phyloP scores from a whole-genome alignment of 2,329 filamentous ascomycete genomes.

The Xylaria sp. region DNA sequence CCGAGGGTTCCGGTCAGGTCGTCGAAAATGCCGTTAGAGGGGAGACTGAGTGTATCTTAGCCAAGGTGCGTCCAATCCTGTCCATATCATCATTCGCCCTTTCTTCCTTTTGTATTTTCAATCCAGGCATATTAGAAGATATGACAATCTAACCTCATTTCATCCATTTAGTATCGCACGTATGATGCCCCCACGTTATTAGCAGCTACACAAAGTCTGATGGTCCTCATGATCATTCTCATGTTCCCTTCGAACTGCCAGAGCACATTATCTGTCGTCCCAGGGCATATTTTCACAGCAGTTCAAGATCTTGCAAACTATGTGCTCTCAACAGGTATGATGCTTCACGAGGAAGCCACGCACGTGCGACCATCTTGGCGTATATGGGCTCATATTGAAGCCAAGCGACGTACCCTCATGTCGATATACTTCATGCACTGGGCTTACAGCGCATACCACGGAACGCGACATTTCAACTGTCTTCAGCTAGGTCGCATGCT shows the following conservation, averaged over 20 bases:
- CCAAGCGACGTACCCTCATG: conserved; percentile 61
- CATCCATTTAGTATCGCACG: conserved; percentile 45
- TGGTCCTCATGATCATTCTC: conserved; percentile 54
- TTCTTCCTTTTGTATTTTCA: background rate
- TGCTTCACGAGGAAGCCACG: conserved; percentile 51
- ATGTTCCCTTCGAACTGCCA: conserved; percentile 51
- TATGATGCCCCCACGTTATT: conserved; percentile 51
- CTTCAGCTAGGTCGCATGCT: conserved; percentile 53
- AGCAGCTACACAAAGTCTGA: conserved; percentile 52
- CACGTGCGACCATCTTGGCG: conserved; percentile 50
- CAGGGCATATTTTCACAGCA: conserved; percentile 47
- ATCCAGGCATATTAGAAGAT: background rate
- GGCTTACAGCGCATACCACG: conserved; percentile 53
- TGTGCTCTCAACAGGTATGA: conserved; percentile 49
- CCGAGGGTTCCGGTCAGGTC: conserved; percentile 45
- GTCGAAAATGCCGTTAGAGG: conserved; percentile 49
- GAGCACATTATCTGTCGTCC: conserved; percentile 38
- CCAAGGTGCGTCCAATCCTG: conserved; percentile 43
- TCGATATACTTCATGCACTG: conserved; percentile 54
- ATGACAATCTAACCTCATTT: conserved; percentile 3
- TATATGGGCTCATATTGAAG: conserved; percentile 61
- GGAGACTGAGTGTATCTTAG: conserved; percentile 50
- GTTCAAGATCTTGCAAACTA: conserved; percentile 50
- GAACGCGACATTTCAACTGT: conserved; percentile 51
- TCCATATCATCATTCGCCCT: background rate